Evolutionary conservation across 495 filamentous ascomycete genomes (phyloP), one percentile per base, ranked within the genome.

Genomic region (Cercophora newfieldiana): DNA sequence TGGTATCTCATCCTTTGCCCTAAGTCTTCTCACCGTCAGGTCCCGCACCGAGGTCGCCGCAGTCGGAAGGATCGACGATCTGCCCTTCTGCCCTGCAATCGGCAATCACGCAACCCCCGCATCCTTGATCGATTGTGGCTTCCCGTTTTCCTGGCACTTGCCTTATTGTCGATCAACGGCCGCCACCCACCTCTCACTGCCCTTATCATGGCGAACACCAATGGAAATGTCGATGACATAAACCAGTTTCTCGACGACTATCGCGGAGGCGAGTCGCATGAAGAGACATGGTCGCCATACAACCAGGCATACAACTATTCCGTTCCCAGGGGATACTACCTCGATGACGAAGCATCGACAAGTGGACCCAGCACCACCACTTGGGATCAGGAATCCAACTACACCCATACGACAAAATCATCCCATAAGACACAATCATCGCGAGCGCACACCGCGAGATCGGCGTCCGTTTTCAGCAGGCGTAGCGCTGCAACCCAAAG

Each of bases 321-420:
- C 19, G 19, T 18, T 57, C 55, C 55, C 16, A 28, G 25, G 26
- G 18, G 8, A 28, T 7, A 12, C 30, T 4, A 7, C 26, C 18
- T 0, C 55, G 30, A 57, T n/a, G 30, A 5, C 26, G 1, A 19
- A 2, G 3, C 55, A n/a, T 19, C 10, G 26, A 28, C 5, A n/a
- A 57, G 55, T 7, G 37, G 28, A 10, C n/a, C 58, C 37, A 16
- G 21, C 24, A 26, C 31, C 2, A 18, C 3, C 58, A 48, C 31
- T n/a, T 60, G 24, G 21, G 31, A n/a, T 19, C 31, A 60, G n/a
- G 24, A 62, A 8, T 51, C 47, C 14, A 53, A 66, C 22, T 61
- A 61, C n/a, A 61, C 56, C 44, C 10, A 6, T 12, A 44, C 58
- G 19, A 24, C 58, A 14, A 44, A 14, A 44, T 44, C 37, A 14